Evolutionary conservation across 331 rosid genomes (phyloP).

Genomic region (Rhamnella rubrinervis): DNA sequence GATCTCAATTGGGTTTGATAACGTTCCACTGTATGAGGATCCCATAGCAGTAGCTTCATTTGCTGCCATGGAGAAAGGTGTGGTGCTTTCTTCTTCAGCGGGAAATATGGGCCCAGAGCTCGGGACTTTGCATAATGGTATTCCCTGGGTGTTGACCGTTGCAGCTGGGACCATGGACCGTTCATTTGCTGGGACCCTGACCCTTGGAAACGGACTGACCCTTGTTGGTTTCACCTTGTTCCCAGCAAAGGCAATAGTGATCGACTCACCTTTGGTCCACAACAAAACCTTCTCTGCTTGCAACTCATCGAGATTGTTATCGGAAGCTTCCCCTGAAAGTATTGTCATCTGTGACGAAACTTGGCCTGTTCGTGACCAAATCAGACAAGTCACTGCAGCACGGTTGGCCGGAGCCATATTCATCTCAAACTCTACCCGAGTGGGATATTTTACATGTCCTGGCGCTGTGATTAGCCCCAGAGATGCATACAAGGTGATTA

Average conservation of each 20-base stretch:
- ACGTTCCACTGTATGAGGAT: constrained; percentile 32
- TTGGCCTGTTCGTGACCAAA: constrained; percentile 1
- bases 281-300: constrained; percentile 29
- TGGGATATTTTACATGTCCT: constrained; percentile 19
- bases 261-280: constrained; percentile 18
- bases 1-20: constrained; percentile 26
- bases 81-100: constrained; percentile 49
- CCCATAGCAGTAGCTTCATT: constrained; percentile 47
- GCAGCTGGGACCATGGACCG: constrained; percentile 47
- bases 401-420: constrained; percentile 33
- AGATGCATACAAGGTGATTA: constrained; percentile 22
- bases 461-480: constrained; percentile 28
- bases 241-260: constrained; percentile 18
- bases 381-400: neutral
- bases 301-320: constrained; percentile 21
- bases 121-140: constrained; percentile 38
- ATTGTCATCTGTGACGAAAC: constrained; percentile 30
- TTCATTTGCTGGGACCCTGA: constrained; percentile 24
- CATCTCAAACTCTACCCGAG: constrained; percentile 13
- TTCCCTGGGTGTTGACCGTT: constrained; percentile 45
- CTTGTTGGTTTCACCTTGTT: constrained; percentile 37
- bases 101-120: constrained; percentile 33
- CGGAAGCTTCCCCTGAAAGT: neutral
- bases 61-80: constrained; percentile 50
- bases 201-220: constrained; percentile 27